Evolutionary conservation across 495 filamentous ascomycete genomes (phyloP).

Genomic region (Amniculicola lignicola): DNA sequence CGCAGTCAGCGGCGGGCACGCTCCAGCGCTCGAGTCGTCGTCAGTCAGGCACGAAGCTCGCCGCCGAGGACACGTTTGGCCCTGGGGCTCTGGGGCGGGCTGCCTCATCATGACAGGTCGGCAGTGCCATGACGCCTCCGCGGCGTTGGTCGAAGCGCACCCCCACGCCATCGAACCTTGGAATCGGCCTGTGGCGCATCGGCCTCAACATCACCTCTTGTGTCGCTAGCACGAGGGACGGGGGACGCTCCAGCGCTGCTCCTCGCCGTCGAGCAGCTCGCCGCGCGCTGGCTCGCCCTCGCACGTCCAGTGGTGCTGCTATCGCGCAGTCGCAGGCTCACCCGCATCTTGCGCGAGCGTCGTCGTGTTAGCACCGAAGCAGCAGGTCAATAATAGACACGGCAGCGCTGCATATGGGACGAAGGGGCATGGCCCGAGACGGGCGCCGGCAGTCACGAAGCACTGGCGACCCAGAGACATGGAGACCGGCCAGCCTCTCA

Average conservation of each 20-base stretch:
- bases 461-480: constrained; percentile 23
- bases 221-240: too few relatives aligned
- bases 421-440: constrained; percentile 9
- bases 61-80: too few relatives aligned
- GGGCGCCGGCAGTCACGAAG: constrained; percentile 16
- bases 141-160: background rate
- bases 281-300: too few relatives aligned
- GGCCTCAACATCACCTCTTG: too few relatives aligned
- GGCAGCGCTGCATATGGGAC: background rate
- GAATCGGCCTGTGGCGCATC: too few relatives aligned
- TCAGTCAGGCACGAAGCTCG: too few relatives aligned
- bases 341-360: too few relatives aligned
- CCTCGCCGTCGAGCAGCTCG: too few relatives aligned
- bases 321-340: too few relatives aligned
- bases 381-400: background rate
- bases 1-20: constrained; percentile 5
- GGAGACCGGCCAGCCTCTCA: constrained; percentile 32
- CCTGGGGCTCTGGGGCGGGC: background rate
- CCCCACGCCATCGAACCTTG: background rate
- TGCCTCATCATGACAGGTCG: constrained; percentile 2
- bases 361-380: background rate
- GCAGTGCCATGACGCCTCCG: background rate
- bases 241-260: too few relatives aligned
- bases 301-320: too few relatives aligned
- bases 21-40: background rate